A percentile compares a stretch with the other conserved stretches of the same genome.
phyloP scores from a whole-genome alignment of 2,329 filamentous ascomycete genomes.

The Botrytis byssoidea region DNA sequence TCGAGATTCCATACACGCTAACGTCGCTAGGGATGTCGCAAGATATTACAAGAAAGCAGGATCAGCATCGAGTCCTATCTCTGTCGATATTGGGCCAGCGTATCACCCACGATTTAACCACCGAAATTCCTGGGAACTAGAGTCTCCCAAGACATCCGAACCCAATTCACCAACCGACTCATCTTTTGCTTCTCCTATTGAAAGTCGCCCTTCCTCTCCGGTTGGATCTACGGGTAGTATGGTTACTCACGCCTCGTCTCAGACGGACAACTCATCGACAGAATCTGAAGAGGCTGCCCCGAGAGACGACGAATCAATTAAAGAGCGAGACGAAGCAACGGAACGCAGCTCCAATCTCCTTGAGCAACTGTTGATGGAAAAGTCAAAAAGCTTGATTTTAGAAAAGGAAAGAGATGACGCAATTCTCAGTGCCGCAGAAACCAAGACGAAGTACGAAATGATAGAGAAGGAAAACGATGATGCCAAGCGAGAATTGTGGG shows the following conservation, averaged over 20 bases:
- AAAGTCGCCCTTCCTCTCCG: background rate
- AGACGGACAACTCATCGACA: background rate
- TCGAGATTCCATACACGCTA: background rate
- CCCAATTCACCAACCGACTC: background rate
- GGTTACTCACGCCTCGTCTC: background rate
- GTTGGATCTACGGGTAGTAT: background rate
- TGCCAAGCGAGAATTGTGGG: too few species aligned
- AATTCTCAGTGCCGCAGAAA: background rate
- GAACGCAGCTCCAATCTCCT: background rate
- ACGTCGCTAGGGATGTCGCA: background rate
- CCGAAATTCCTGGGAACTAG: background rate
- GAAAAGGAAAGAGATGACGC: constrained; percentile 1
- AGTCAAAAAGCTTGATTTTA: background rate
- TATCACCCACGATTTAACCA: background rate
- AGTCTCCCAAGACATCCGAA: background rate
- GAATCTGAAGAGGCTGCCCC: background rate
- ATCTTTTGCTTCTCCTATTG: background rate
- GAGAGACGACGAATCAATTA: background rate
- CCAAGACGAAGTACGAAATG: background rate
- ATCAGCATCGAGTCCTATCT: background rate
- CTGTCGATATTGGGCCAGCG: background rate
- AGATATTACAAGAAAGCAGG: background rate
- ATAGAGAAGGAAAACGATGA: background rate
- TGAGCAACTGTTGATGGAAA: constrained; percentile 10
- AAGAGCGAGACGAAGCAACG: background rate